Base-by-base conservation (phyloP, 257 asterid genomes). In the Gentiana dahurica region DNA sequence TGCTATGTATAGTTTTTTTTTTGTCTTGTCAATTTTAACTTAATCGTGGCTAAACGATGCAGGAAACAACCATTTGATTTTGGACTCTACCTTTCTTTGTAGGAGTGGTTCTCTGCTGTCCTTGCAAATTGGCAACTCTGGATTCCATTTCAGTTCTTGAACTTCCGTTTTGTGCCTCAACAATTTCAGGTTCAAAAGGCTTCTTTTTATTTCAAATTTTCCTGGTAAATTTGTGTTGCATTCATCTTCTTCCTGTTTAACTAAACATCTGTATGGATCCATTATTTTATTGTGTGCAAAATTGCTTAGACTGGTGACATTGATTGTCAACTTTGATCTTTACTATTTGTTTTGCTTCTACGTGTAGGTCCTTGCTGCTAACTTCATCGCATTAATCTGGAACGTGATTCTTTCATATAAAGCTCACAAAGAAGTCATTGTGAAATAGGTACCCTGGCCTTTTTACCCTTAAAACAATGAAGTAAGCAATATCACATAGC, bases 31-130 rank as follows among this genome's bases (percentile, higher is more conserved):
- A 35, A 38, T 11, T 45, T 59, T 36, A 8, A 12, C 43, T 53
- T 39, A 35, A 59, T 2, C 34, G 6, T 50, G 43, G 41, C 13
- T 65, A n/a, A n/a, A 24, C 5, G 4, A 33, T 36, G 9, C 4
- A 12, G 50, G 8, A 24, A 13, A 32, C 35, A 50, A 43, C 5
- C 15, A 3, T 11, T 57, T 41, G 33, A 2, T 12, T 52, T 24
- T 24, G 24, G 24, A 12, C 12, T 63, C 24, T 58, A 34, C 34
- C 43, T 63, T 46, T 52, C 51, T 57, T 47, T 64, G 64, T 34
- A 90, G 97, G 96, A 86, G 62, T 90, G 97, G 97, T 77, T 87
- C 64, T 74, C 96, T 2, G 68, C 97, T n/a, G 91, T 90, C 71
- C 49, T 90, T 66, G 97, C 85, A 48, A 90, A 90, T 73, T 90